Base-by-base conservation (phyloP, 192 early-diverging fungal genomes). In the Umbelopsis sp. region DNA sequence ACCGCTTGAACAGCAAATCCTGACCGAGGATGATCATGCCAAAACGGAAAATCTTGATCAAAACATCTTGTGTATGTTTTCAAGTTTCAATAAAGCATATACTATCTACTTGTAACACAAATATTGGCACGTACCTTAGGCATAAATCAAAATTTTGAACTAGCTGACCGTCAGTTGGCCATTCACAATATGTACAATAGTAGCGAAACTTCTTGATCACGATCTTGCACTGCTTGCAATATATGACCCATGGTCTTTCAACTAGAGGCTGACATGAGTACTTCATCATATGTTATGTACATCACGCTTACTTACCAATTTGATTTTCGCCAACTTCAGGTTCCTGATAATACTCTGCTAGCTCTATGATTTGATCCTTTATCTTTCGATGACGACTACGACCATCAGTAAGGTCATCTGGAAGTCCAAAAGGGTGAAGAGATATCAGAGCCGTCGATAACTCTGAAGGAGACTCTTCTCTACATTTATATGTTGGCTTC, bases 151-250 rank as follows among this genome's bases (percentile, higher is more conserved):
- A 93, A 73, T 87, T 91, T 64, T 88, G 75, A 51, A 91, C 88
- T 67, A 88, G 84, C 25, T 85, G 76, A 0, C 88, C 89, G 41
- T 86, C 88, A 18, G 84, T 83, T 0, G 88, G 84, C 18, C 74
- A 76, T 76, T 97, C 95, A 71, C 95, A 97, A 58, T 87, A 88
- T 21, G 86, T 91, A 71, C 95, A 97, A 70, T 91, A 97, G 73
- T 91, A 95, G 55, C 92, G 77, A 64, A 90, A 91, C 45, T 93
- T 90, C 46, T 88, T 86, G 70, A 96, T 94, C 10, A 89, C 82
- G n/a, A 92, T 80, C 46, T 84, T 81, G 74, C 94, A 96, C 71
- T 85, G 82, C 64, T 94, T 89, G 79, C 94, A 96, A 64, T 88
- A 87, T 22, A 94, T 46, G 13, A 46, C 45, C 15, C 11, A 10